Evolutionary conservation across 768 basidiomycete genomes (phyloP), one percentile per base, ranked within the genome.

Genomic region (Phylloporus sp.): DNA sequence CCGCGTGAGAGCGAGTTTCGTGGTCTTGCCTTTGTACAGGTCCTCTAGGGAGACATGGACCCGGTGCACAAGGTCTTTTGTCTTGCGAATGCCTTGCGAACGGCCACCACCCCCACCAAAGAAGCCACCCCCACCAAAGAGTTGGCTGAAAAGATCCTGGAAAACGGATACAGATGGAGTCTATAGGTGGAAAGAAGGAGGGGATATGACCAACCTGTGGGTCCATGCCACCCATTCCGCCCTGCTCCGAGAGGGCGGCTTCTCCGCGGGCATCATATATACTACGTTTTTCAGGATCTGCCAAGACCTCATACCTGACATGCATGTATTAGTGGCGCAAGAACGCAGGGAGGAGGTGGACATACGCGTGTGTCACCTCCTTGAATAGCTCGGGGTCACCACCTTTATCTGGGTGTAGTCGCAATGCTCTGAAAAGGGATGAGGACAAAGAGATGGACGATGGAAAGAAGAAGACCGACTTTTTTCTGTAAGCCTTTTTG

Each of bases 331-430:
- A 53, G 44, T 18, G 29, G 20, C 26, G 21, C 3, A 37, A 24
- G 26, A 24, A 29, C 6, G 29, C 9, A 46, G 39, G 32, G 50
- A 31, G 52, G 29, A 20, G 14, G 23, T 18, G 38, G 35, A 77
- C 90, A 52, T 75, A 92, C 86, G 90, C 90, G 72, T 92, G 90
- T 9, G 90, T 94, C 29, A 98, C 87, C 65, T 97, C 91, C 65
- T 98, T 97, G 84, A 98, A 98, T 44, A 88, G 68, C 68, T 98
- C 95, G 21, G 92, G 92, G 59, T 96, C 94, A 47, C 93, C 93
- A 38, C 93, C 92, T 70, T 94, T 94, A 77, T 93, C 90, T 18
- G 90, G 90, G 64, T 93, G 90, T 54, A 91, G 69, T 47, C 86
- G 80, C 41, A 93, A 68, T 9, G 90, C 90, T 67, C 90, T 93